Evolutionary conservation across 2,329 filamentous ascomycete genomes (phyloP).

Genomic region (Sarocladium oryzae): DNA sequence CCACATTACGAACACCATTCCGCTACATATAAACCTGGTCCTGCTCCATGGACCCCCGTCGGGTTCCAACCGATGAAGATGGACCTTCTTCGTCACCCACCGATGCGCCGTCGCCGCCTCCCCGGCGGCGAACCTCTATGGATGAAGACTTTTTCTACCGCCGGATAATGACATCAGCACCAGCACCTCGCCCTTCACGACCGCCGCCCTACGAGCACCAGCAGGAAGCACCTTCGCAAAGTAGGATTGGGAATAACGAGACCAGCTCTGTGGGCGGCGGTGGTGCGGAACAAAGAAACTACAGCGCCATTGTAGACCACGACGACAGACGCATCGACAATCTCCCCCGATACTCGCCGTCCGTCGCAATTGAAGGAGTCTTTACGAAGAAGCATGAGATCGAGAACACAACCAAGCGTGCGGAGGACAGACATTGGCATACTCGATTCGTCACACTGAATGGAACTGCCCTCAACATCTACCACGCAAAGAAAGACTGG

Average conservation of each 20-base stretch:
- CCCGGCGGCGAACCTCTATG: slow-evolving; percentile 44
- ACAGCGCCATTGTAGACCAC: slow-evolving; percentile 20
- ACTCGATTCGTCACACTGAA: slow-evolving; percentile 57
- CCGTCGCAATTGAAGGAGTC: slow-evolving; percentile 48
- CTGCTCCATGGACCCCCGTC: slow-evolving; percentile 26
- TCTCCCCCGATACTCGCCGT: slow-evolving; percentile 51
- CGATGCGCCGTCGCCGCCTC: slow-evolving; percentile 27
- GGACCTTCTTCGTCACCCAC: slow-evolving; percentile 23
- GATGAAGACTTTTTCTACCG: slow-evolving; percentile 50
- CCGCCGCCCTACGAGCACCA: slow-evolving; percentile 38
- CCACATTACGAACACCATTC: not conserved
- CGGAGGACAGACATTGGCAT: slow-evolving; percentile 58
- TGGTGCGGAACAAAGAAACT: not conserved
- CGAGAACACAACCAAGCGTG: slow-evolving; percentile 55
- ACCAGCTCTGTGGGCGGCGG: slow-evolving; percentile 1
- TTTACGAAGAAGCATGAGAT: slow-evolving; percentile 62
- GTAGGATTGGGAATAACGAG: not conserved
- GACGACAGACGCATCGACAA: slow-evolving; percentile 26
- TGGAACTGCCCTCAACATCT: slow-evolving; percentile 61
- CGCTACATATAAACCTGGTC: slow-evolving; percentile 19
- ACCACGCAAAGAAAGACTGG: slow-evolving; percentile 55
- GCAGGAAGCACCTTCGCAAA: not conserved
- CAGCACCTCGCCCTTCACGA: slow-evolving; percentile 34
- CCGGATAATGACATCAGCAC: slow-evolving; percentile 40
- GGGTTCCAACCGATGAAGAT: slow-evolving; percentile 23